Base-by-base conservation (phyloP, 805 yeast genomes). In the Komagataella pseudopastoris region DNA sequence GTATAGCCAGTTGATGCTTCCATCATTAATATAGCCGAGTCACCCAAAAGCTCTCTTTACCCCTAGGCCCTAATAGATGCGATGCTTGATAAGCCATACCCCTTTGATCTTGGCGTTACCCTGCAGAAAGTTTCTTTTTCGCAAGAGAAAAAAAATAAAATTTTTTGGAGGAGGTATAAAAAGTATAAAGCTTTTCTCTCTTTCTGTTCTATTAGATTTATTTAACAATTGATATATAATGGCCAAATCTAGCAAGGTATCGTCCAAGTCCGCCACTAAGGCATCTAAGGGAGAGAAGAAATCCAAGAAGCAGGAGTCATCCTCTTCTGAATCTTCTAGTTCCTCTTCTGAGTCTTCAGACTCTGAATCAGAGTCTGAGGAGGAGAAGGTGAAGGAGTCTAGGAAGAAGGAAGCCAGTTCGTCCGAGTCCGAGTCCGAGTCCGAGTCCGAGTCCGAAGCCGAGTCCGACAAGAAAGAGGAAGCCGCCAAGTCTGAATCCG, bases 311-410 rank as follows among this genome's bases (percentile, higher is more conserved):
- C 52, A 46, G 45, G 57, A 53, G 39, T 30, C 39, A 17, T 58
- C 63, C 23, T 60, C 57, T 50, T 56, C 62, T 30, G 55, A 57
- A 20, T 56, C 52, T 46, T 49, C 54, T 18, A 54, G 52, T 8
- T 55, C 62, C 36, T 59, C 53, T 47, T 58, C 68, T 18, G 61
- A 56, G 44, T 53, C 56, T 24, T 58, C 70, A 45, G 65, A 60
- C 46, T 62, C 68, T n/a, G 62, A 59, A 20, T 57, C 62, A 18
- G 59, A 56, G 39, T 62, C 67, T 8, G 63, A 56, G 45, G 49
- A 52, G n/a, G 54, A 51, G 12, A 48, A 49, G 12, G 51, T 45
- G 23, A 17, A 45, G 44, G n/a, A 56, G 50, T 50, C 48, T 18
- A 54, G 55, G 48, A 47, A 51, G 49, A 50, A 52, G 46, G 51